Percentiles rank a stretch among this genome's conserved stretches.
These are phyloP conservation scores for Mycocentrospora acerina DNA, from an alignment of 2,329 filamentous ascomycete species.

Conservation along the genomic window DNA sequence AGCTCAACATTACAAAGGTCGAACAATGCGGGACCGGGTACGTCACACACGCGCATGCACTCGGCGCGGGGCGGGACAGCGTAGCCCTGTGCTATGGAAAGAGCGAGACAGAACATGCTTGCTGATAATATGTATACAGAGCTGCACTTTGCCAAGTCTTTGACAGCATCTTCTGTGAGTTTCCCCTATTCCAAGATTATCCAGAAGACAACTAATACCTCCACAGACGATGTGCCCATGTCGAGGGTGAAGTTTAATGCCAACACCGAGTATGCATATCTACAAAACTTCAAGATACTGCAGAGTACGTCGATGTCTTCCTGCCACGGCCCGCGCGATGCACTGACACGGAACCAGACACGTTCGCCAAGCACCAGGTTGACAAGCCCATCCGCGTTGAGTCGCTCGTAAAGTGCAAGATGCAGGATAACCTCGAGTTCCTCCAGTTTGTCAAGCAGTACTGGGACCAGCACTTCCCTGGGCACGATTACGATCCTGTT, in stretches of 20 bases:
- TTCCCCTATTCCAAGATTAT: neutral
- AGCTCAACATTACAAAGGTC: constrained; percentile 96
- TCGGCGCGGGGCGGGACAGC: too few species aligned
- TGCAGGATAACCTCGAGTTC: constrained; percentile 99
- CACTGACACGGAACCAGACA: constrained; percentile 56
- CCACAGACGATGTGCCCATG: constrained; percentile 83
- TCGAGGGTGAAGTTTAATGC: constrained; percentile 96
- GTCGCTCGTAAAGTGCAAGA: constrained; percentile 93
- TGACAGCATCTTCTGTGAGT: constrained; percentile 88
- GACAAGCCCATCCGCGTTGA: constrained; percentile 90
- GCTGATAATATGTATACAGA: constrained; percentile 52
- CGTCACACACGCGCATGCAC: constrained; percentile 34
- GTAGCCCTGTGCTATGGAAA: constrained; percentile 4
- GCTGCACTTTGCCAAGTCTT: constrained; percentile 96
- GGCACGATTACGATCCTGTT: constrained; percentile 93
- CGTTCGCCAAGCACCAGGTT: constrained; percentile 81
- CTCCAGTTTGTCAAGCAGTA: constrained; percentile 95
- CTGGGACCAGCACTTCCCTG: constrained; percentile 98
- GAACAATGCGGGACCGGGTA: constrained; percentile 99
- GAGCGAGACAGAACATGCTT: neutral
- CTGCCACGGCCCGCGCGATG: neutral
- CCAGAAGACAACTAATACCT: constrained; percentile 1
- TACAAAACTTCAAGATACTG: constrained; percentile 97
- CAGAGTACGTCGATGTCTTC: constrained; percentile 68
- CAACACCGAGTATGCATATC: constrained; percentile 93